A percentile compares a stretch with the other conserved stretches of the same genome.
phyloP scores from a whole-genome alignment of 176 grass and related monocot species.

The Ensete ventricosum region DNA sequence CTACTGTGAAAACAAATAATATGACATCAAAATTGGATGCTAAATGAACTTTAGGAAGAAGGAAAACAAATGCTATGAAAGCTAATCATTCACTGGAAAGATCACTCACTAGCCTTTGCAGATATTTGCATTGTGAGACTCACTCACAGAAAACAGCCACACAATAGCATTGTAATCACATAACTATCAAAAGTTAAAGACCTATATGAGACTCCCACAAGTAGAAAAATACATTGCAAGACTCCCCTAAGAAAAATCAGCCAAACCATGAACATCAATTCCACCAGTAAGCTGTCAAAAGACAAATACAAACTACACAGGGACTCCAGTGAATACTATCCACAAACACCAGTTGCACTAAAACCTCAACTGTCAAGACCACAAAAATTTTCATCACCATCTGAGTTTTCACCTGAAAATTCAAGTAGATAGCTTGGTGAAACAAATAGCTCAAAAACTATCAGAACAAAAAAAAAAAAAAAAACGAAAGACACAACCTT shows the following conservation, averaged over 20 bases:
- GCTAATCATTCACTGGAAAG: neutral
- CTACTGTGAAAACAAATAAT: no score
- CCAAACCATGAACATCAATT: neutral
- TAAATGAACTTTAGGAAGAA: no score
- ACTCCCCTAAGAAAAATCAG: neutral
- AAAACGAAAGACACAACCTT: neutral
- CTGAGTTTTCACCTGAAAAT: conserved; percentile 1
- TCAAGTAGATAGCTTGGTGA: neutral
- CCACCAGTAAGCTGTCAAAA: neutral
- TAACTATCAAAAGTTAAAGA: no score
- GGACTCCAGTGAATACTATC: neutral
- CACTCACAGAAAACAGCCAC: neutral
- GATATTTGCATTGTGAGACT: neutral
- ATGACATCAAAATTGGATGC: no score
- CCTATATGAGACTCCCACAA: no score
- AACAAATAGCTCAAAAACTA: neutral
- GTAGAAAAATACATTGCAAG: neutral
- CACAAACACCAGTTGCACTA: neutral
- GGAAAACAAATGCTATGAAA: neutral
- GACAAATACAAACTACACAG: neutral
- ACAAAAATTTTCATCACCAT: neutral
- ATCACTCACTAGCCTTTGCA: neutral
- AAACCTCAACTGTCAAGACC: neutral
- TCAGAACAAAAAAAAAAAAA: neutral
- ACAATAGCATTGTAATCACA: neutral